A percentile compares a stretch with the other conserved stretches of the same genome.
These are phyloP conservation scores for Globisporangium sylvaticum DNA, from an alignment of 352 stramenopile genomes.

Conservation along the genomic window DNA sequence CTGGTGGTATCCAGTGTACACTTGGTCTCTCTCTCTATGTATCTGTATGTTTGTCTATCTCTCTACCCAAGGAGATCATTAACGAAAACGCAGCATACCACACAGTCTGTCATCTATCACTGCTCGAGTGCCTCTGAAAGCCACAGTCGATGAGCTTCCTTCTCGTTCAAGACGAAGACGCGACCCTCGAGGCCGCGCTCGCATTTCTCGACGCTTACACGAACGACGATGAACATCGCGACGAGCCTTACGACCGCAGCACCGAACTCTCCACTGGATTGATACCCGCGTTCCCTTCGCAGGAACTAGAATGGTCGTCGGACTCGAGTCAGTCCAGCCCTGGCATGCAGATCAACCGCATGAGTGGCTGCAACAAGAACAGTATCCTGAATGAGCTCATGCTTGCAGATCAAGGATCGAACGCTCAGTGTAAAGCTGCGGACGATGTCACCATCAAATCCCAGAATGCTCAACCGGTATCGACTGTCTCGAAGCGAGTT, in stretches of 20 bases:
- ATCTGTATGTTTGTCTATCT: too few relatives aligned
- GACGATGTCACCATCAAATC: neutral
- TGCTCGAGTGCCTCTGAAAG: too few relatives aligned
- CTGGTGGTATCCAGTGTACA: too few relatives aligned
- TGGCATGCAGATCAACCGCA: neutral
- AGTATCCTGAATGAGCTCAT: neutral
- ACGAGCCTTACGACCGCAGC: neutral
- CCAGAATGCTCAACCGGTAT: neutral
- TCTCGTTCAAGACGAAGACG: conserved; percentile 14
- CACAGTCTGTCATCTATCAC: too few relatives aligned
- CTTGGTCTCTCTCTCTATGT: too few relatives aligned
- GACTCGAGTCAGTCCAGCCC: neutral
- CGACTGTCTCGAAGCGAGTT: neutral
- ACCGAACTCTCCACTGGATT: neutral
- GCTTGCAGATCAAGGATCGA: neutral
- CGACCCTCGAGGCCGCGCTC: conserved; percentile 18
- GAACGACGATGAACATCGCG: too few relatives aligned
- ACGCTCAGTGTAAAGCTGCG: neutral
- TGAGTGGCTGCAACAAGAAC: neutral
- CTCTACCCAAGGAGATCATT: too few relatives aligned
- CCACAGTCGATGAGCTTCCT: conserved; percentile 18
- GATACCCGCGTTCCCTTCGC: neutral
- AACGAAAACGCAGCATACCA: too few relatives aligned
- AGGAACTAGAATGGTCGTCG: neutral
- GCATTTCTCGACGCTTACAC: conserved; percentile 19